Base-by-base conservation (phyloP, 306 rosid species). In the Quillaja saponaria region DNA sequence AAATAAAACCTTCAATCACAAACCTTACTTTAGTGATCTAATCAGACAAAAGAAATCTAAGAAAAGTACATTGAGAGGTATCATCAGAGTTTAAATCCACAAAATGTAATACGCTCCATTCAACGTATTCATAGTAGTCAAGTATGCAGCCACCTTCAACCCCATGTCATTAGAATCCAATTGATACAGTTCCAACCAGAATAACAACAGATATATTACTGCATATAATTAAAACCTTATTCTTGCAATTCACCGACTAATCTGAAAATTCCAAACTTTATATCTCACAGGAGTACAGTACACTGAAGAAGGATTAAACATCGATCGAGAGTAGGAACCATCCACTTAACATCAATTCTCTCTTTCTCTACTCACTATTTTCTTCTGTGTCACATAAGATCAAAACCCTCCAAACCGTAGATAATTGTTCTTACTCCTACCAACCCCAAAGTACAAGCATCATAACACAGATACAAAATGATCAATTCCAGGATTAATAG, bases 381-480 rank as follows among this genome's bases (percentile, higher is more conserved):
- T 48, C 14, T n/a, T 13, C n/a, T 37, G 18, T 54, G 18, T 47
- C 64, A 46, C 13, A 8, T 10, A 17, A 55, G 49, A 45, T 45
- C 20, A 73, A 40, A 40, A 58, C 31, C 31, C 31, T 35, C 39
- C 42, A 45, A 56, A 48, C 58, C 45, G 31, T 25, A 35, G 42
- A 38, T 17, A 61, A 49, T 41, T 4, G 31, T 58, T 65, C 17
- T 54, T 63, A 9, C 48, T 11, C 52, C 33, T 25, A 2, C 10
- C 50, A 35, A 28, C 35, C 37, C 60, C 17, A 68, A 21, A 13
- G 16, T 45, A 34, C 49, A 64, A 55, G 18, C 1, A 25, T 28
- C 48, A 44, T 49, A 63, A 21, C n/a, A 18, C 49, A 46, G 75
- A 56, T 56, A n/a, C 61, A 70, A 34, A 37, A 41, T 45, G 60